Conservation (phyloP, 169 alveolate species). For the Plasmodium malariae region DNA sequence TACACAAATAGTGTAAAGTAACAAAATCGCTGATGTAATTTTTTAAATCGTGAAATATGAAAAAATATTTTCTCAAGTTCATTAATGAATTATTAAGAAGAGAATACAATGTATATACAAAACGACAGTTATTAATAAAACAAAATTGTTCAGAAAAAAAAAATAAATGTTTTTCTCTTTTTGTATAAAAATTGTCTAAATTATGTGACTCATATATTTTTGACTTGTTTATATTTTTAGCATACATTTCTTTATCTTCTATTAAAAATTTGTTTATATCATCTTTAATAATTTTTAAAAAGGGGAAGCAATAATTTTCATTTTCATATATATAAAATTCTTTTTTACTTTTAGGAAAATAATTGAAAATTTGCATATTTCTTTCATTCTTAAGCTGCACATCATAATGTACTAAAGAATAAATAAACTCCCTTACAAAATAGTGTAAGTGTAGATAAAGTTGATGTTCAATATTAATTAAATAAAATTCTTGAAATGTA, state of each 20-base stretch:
- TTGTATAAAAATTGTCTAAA: neutral
- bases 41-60: slow-evolving; percentile 53
- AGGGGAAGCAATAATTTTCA: slow-evolving; percentile 47
- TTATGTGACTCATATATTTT: slow-evolving; percentile 1
- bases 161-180: slow-evolving; percentile 6
- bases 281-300: neutral
- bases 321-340: slow-evolving; percentile 39
- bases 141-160: slow-evolving; percentile 20
- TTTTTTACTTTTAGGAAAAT: slow-evolving; percentile 66
- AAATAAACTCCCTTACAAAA: slow-evolving; percentile 27
- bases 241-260: neutral
- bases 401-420: slow-evolving; percentile 20
- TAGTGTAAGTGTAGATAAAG: slow-evolving; percentile 19
- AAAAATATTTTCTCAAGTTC: slow-evolving; percentile 24
- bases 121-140: slow-evolving; percentile 18
- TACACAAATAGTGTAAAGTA: slow-evolving; percentile 32
- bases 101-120: slow-evolving; percentile 27
- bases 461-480: slow-evolving; percentile 58
- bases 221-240: slow-evolving; percentile 5
- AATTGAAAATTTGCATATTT: slow-evolving; percentile 25
- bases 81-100: slow-evolving; percentile 32
- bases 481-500: slow-evolving; percentile 13
- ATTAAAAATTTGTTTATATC: slow-evolving; percentile 33
- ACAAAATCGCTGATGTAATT: slow-evolving; percentile 19
- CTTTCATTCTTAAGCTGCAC: slow-evolving; percentile 41